A percentile compares a stretch with the other conserved stretches of the same genome.
Evolutionary conservation across 495 filamentous ascomycete species (phyloP).

Genomic region (Cryomyces antarcticus): DNA sequence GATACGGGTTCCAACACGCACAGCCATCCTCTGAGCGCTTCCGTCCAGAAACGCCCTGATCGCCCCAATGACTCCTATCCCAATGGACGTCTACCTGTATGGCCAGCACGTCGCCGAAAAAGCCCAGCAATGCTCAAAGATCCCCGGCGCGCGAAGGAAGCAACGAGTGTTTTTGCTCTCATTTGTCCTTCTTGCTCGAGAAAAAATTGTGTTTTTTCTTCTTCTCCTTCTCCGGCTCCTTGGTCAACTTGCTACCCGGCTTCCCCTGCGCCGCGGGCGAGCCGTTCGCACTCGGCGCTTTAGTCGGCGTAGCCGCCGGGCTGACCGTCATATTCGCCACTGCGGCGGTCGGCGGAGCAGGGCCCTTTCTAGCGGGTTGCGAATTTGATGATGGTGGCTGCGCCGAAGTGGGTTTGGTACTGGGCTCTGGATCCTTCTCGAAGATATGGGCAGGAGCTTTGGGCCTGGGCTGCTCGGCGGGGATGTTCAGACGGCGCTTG

Average conservation of each 20-base stretch:
- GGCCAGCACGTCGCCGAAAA: too few relatives aligned
- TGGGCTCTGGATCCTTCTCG: conserved; percentile 36
- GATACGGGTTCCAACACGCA: too few relatives aligned
- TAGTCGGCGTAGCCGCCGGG: conserved; percentile 14
- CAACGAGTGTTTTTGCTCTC: background rate
- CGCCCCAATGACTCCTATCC: too few relatives aligned
- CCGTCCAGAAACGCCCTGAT: too few relatives aligned
- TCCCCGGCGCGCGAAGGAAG: too few relatives aligned
- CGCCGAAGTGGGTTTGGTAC: conserved; percentile 26
- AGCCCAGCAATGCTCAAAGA: too few relatives aligned
- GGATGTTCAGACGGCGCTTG: conserved; percentile 54
- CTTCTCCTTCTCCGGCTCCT: conserved; percentile 34
- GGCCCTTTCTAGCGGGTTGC: conserved; percentile 19
- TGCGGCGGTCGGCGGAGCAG: conserved; percentile 31
- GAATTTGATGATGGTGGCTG: conserved; percentile 18
- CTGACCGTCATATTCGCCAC: conserved; percentile 39
- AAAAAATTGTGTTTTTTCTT: conserved; percentile 70
- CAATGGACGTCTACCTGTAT: too few relatives aligned
- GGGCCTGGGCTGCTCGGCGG: conserved; percentile 58
- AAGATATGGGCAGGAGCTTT: conserved; percentile 73
- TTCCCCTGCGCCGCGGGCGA: conserved; percentile 6
- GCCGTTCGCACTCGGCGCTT: conserved; percentile 7
- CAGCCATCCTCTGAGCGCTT: too few relatives aligned
- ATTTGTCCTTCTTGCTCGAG: conserved; percentile 29
- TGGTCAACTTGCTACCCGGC: conserved; percentile 26